These are phyloP conservation scores for Colletotrichum tamarilloi DNA, from an alignment of 2,329 filamentous ascomycete species.

Conservation along the genomic window DNA sequence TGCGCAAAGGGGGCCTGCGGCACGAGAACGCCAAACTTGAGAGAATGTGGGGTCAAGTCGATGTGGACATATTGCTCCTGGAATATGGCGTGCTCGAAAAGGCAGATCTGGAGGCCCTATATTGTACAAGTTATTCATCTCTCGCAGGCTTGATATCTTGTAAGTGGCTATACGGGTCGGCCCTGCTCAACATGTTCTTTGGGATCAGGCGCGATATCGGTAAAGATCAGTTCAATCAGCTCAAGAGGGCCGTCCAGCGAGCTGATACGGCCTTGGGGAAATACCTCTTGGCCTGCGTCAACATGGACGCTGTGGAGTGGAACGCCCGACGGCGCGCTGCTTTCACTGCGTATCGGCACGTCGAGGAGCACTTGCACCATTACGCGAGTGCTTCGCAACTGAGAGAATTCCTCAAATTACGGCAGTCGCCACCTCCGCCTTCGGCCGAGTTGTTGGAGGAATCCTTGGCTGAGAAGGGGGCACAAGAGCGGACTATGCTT, in stretches of 20 bases:
- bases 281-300: not conserved
- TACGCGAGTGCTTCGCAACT: not conserved
- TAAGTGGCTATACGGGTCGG: not conserved
- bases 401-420: not conserved
- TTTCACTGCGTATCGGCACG: not conserved
- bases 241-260: not conserved
- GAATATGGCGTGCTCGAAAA: not conserved
- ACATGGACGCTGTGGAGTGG: not conserved
- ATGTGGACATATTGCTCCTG: not conserved
- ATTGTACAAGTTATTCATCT: not conserved
- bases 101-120: not conserved
- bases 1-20: not conserved
- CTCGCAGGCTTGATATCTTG: not conserved
- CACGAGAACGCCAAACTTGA: not conserved
- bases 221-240: not conserved
- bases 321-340: not conserved
- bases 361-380: not conserved
- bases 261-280: not conserved
- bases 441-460: not conserved
- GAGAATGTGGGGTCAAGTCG: slow-evolving; percentile 7
- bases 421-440: not conserved
- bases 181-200: not conserved
- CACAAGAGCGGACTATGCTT: not conserved
- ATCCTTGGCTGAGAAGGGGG: not conserved
- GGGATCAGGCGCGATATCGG: not conserved